phyloP scores from a whole-genome alignment of 2,329 filamentous ascomycete genomes.

The Fusarium sp. region DNA sequence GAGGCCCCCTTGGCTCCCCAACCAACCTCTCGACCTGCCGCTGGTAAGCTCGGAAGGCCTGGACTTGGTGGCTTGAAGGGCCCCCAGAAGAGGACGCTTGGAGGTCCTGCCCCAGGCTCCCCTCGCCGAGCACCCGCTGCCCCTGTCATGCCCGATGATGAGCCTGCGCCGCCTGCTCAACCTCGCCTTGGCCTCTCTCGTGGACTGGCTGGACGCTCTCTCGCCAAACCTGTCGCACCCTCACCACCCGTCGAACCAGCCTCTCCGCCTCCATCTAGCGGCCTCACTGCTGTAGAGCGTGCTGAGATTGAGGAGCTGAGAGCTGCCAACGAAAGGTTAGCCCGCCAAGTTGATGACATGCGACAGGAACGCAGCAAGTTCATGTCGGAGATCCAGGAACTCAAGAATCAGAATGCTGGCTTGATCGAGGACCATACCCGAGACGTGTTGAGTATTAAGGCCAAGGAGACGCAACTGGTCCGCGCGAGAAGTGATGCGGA shows the following conservation, averaged over 20 bases:
- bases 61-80: conserved; percentile 71
- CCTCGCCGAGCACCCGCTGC: conserved; percentile 64
- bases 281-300: conserved; percentile 82
- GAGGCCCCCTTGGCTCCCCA: conserved; percentile 69
- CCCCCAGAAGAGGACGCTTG: conserved; percentile 68
- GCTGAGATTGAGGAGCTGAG: conserved; percentile 94
- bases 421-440: conserved; percentile 97
- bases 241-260: conserved; percentile 64
- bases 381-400: conserved; percentile 88
- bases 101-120: conserved; percentile 65
- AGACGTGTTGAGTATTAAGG: conserved; percentile 95
- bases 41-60: conserved; percentile 68
- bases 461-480: conserved; percentile 97
- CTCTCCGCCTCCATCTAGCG: conserved; percentile 72
- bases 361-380: conserved; percentile 85
- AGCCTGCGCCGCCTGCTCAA: conserved; percentile 69
- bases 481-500: conserved; percentile 91
- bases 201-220: conserved; percentile 86
- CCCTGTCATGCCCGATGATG: conserved; percentile 69
- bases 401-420: conserved; percentile 96
- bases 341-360: conserved; percentile 81
- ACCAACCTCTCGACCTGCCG: conserved; percentile 65
- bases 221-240: conserved; percentile 78
- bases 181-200: conserved; percentile 77
- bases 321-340: conserved; percentile 82